These are phyloP conservation scores for Fraxinus paxiana DNA, from an alignment of 305 asterid species.

Conservation along the genomic window DNA sequence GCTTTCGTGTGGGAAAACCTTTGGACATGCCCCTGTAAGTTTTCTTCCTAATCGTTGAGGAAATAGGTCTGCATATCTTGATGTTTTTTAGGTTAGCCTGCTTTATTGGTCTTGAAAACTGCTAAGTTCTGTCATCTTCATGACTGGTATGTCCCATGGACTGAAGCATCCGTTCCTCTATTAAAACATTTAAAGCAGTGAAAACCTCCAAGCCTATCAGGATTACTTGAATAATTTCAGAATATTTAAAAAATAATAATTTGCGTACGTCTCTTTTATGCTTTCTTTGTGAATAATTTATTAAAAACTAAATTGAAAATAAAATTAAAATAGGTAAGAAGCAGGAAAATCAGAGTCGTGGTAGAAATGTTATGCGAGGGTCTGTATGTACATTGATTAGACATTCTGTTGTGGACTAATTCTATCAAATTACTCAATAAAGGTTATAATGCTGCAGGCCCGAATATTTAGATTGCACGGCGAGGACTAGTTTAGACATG, in stretches of 20 bases:
- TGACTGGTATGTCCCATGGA: background rate
- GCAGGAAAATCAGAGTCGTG: background rate
- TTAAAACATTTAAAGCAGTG: background rate
- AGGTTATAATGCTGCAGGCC: constrained; percentile 55
- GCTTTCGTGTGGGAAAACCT: constrained; percentile 92
- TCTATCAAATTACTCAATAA: constrained; percentile 23
- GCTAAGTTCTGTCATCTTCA: background rate
- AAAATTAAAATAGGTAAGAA: background rate
- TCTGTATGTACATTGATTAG: background rate
- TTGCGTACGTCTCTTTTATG: background rate
- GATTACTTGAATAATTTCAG: background rate
- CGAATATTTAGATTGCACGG: constrained; percentile 78
- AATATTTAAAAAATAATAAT: background rate
- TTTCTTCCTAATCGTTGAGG: constrained; percentile 14
- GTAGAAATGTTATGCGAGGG: background rate
- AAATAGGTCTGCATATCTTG: background rate
- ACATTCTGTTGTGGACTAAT: background rate
- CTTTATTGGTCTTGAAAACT: background rate
- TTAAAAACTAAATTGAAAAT: background rate
- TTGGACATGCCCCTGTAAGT: constrained; percentile 82
- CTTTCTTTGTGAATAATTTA: background rate
- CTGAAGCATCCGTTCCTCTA: background rate
- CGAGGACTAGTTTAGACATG: constrained; percentile 90
- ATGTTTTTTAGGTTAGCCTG: background rate
- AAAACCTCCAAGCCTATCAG: background rate